These are phyloP conservation scores for Pseudopyrenochaeta lycopersici DNA, from an alignment of 2,329 filamentous ascomycete genomes.

Conservation along the genomic window DNA sequence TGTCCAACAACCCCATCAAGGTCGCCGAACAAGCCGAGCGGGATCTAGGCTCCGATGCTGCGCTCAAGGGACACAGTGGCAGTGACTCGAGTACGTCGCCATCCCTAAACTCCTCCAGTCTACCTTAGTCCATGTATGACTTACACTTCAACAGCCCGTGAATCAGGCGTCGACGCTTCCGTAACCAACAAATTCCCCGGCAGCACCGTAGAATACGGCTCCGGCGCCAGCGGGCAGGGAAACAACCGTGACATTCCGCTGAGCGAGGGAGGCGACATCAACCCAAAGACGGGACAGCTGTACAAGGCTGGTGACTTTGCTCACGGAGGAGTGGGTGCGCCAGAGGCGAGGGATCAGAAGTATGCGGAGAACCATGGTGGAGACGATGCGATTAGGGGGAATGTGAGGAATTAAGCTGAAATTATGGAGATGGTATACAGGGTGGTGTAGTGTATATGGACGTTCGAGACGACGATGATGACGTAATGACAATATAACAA, in stretches of 20 bases:
- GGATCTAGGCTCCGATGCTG: constrained; percentile 56
- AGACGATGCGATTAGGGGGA: constrained; percentile 51
- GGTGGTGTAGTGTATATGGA: too few species aligned
- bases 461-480: too few species aligned
- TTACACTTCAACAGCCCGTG: constrained; percentile 42
- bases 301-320: constrained; percentile 59
- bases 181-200: constrained; percentile 56
- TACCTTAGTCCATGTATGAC: neutral
- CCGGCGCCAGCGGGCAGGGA: constrained; percentile 53
- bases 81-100: constrained; percentile 50
- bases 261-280: constrained; percentile 56
- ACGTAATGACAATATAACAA: too few species aligned
- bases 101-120: neutral
- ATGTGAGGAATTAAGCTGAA: constrained; percentile 44
- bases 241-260: constrained; percentile 59
- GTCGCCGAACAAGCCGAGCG: constrained; percentile 59
- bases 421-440: too few species aligned
- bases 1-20: constrained; percentile 56
- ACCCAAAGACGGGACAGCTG: constrained; percentile 50
- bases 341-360: constrained; percentile 54
- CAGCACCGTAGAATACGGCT: constrained; percentile 54
- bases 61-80: constrained; percentile 48
- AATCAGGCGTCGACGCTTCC: constrained; percentile 59
- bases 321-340: constrained; percentile 56
- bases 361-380: constrained; percentile 52